A percentile compares a stretch with the other conserved stretches of the same genome.
Evolutionary conservation across 148 eudicot genomes (phyloP).

Genomic region (Fallopia convolvulus): DNA sequence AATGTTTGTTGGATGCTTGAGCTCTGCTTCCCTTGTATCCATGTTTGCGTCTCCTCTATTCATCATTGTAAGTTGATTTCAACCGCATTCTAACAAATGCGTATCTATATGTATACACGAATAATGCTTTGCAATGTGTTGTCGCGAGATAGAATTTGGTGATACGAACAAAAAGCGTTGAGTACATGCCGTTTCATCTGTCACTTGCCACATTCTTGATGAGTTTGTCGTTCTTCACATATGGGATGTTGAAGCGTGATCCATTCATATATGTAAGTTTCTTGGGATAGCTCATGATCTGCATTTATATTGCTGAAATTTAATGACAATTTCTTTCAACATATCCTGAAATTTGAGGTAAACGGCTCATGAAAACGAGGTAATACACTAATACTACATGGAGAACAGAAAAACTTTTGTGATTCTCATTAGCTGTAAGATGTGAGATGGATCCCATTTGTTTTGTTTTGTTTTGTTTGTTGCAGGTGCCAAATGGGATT

Average conservation of each 20-base stretch:
- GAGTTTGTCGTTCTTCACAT: conserved; percentile 36
- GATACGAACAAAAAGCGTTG: conserved; percentile 41
- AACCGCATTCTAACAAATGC: not conserved
- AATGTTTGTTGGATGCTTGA: conserved; percentile 37
- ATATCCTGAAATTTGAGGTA: not conserved
- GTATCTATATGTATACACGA: not conserved
- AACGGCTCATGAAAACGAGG: not conserved
- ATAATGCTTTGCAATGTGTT: not conserved
- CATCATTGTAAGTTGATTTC: conserved; percentile 32
- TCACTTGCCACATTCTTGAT: conserved; percentile 42
- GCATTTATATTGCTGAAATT: not conserved
- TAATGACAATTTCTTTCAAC: not conserved
- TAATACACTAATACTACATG: not conserved
- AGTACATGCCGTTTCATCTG: conserved; percentile 46
- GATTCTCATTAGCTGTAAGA: not conserved
- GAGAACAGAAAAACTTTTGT: not conserved
- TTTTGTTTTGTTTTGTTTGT: conserved; percentile 5
- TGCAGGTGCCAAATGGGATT: conserved; percentile 44
- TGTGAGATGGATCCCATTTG: not conserved
- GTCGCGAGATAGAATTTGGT: conserved; percentile 35
- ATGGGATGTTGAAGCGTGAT: conserved; percentile 30
- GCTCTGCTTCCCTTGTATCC: conserved; percentile 34
- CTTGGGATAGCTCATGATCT: not conserved
- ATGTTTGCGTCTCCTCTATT: conserved; percentile 56
- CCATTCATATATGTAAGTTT: conserved; percentile 33